phyloP scores from a whole-genome alignment of 768 basidiomycete species.

The Leccinum subtestaceum region DNA sequence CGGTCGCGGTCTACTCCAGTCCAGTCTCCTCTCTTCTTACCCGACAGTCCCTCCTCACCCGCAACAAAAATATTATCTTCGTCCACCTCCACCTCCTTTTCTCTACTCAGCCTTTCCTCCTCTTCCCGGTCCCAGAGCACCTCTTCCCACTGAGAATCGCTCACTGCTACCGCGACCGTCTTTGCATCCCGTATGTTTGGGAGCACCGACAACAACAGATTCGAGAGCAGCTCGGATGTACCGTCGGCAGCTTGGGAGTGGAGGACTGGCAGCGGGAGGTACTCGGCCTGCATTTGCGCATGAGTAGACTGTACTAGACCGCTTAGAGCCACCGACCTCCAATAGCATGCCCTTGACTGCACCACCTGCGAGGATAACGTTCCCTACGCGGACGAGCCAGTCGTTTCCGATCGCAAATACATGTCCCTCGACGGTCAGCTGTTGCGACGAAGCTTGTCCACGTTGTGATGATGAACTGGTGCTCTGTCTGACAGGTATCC shows the following conservation, averaged over 20 bases:
- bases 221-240: constrained; percentile 70
- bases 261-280: constrained; percentile 71
- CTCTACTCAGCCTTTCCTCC: constrained; percentile 39
- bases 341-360: constrained; percentile 80
- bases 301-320: constrained; percentile 4
- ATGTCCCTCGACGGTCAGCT: constrained; percentile 69
- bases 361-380: constrained; percentile 73
- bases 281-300: constrained; percentile 60
- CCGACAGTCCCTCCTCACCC: constrained; percentile 54
- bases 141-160: constrained; percentile 78
- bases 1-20: constrained; percentile 74
- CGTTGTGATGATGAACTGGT: constrained; percentile 38
- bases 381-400: constrained; percentile 79
- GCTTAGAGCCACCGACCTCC: constrained; percentile 48
- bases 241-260: constrained; percentile 63
- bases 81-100: constrained; percentile 20
- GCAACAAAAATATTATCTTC: constrained; percentile 59
- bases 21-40: constrained; percentile 64
- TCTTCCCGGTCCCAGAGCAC: constrained; percentile 75
- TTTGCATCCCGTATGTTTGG: constrained; percentile 72
- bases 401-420: constrained; percentile 77
- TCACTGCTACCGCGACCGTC: constrained; percentile 75
- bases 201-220: constrained; percentile 69
- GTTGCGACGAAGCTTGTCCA: constrained; percentile 52
- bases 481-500: constrained; percentile 66